Evolutionary conservation across 202 grass and related monocot species (phyloP).

Genomic region (Elaeis oleifera): DNA sequence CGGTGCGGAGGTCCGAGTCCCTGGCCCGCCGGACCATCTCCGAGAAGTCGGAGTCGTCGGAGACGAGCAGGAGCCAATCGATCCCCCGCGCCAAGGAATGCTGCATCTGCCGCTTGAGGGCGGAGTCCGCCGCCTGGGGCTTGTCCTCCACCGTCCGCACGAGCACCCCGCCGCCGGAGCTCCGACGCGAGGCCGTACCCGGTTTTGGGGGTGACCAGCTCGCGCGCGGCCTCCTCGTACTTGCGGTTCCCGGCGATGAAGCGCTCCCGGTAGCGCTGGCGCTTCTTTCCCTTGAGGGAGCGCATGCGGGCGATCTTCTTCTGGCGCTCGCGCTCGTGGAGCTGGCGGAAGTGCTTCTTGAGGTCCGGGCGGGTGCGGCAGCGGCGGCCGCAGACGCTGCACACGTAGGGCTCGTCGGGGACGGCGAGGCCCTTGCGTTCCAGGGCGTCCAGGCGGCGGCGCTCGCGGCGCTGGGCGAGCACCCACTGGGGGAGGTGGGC

Average conservation of each 20-base stretch:
- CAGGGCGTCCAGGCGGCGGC: slow-evolving; percentile 48
- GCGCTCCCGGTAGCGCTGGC: slow-evolving; percentile 54
- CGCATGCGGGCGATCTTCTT: slow-evolving; percentile 75
- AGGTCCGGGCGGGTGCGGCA: slow-evolving; percentile 75
- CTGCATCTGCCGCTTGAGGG: slow-evolving; percentile 73
- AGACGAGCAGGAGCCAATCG: slow-evolving; percentile 74
- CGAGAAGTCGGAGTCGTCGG: slow-evolving; percentile 79
- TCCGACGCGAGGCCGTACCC: slow-evolving; percentile 79
- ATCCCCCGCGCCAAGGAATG: slow-evolving; percentile 57
- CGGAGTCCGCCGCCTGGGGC: slow-evolving; percentile 87
- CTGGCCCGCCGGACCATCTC: slow-evolving; percentile 63
- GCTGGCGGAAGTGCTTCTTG: slow-evolving; percentile 81
- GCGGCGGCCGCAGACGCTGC: slow-evolving; percentile 75
- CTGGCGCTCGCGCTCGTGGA: slow-evolving; percentile 88
- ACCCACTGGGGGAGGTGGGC: slow-evolving; percentile 69
- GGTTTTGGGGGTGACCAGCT: slow-evolving; percentile 58
- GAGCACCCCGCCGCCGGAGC: slow-evolving; percentile 66
- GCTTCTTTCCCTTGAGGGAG: slow-evolving; percentile 78
- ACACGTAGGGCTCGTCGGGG: slow-evolving; percentile 50
- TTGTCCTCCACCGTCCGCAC: slow-evolving; percentile 74
- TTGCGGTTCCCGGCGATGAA: slow-evolving; percentile 74
- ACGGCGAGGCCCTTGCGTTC: slow-evolving; percentile 40
- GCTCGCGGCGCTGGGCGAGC: slow-evolving; percentile 49
- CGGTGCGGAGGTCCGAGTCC: slow-evolving; percentile 58
- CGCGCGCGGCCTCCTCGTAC: slow-evolving; percentile 66